Evolutionary conservation across 192 early-diverging fungal genomes (phyloP), one percentile per base, ranked within the genome.

Genomic region (Oehlia diaphana): DNA sequence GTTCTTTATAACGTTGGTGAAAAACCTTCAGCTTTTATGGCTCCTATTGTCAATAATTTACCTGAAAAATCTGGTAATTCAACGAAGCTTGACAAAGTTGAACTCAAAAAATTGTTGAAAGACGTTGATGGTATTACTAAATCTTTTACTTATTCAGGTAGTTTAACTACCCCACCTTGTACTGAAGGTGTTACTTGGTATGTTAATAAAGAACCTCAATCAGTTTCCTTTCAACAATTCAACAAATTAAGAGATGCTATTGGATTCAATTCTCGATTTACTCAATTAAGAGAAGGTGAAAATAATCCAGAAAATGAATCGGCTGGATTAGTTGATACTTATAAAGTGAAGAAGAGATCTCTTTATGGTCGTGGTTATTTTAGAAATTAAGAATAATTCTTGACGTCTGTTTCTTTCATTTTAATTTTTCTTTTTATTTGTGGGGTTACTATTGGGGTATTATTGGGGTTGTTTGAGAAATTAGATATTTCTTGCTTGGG

Each of bases 121-220:
- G 31, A 58, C 5, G 23, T 42, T 61, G 12, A 31, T 31, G 37
- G 9, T 62, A 16, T 61, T 26, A 68, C 31, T 21, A 6, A 68
- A 37, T 19, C 68, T 0, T 84, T 79, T 78, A 83, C 81, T 69
- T 92, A 92, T 80, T 49, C 65, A 4, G 91, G 91, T 19, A 85
- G 83, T 53, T 80, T 92, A 73, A 92, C 91, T 14, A 90, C 90
- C 2, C 91, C 91, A 12, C 91, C 91, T 3, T 92, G 91, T 81
- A 83, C 85, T 2, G 91, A 92, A 79, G 85, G 87, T 49, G 87
- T 92, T 4, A 63, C 75, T 19, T 92, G 90, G 90, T 76, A 80
- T 39, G 89, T 92, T 19, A 79, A 83, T 71, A 66, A 81, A 44
- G 76, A 72, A 10, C 37, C 83, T 31, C 53, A 88, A 14, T 33